Percentiles rank a stretch among this genome's conserved stretches.
Conservation (phyloP, 106 monocot genomes). For the Dioscorea zingiberensis region DNA sequence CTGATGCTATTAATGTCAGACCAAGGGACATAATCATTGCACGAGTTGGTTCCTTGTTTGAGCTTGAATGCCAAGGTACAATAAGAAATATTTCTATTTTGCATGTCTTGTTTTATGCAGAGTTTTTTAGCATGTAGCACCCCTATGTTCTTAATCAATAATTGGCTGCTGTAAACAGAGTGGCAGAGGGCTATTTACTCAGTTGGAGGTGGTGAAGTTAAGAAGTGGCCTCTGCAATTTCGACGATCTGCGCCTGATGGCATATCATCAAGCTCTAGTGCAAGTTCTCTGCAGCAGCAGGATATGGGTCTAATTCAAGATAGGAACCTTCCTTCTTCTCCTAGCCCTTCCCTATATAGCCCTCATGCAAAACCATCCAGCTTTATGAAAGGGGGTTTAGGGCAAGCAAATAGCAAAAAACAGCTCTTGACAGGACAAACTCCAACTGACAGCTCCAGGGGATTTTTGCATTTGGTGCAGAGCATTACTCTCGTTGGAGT, state of each 20-base stretch:
- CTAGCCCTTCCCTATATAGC: constrained; percentile 66
- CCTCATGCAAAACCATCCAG: constrained; percentile 60
- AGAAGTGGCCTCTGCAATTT: constrained; percentile 91
- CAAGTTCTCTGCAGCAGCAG: constrained; percentile 62
- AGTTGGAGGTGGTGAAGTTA: constrained; percentile 88
- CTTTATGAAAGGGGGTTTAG: constrained; percentile 68
- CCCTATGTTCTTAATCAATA: background rate
- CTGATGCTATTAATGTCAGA: constrained; percentile 34
- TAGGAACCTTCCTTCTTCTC: constrained; percentile 70
- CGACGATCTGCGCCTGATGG: constrained; percentile 55
- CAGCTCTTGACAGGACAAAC: constrained; percentile 48
- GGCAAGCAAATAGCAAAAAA: constrained; percentile 59
- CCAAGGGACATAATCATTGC: constrained; percentile 77
- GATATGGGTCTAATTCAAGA: constrained; percentile 74
- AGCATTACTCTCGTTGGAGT: constrained; percentile 82
- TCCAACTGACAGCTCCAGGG: constrained; percentile 44
- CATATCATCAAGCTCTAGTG: constrained; percentile 33
- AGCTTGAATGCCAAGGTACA: constrained; percentile 97
- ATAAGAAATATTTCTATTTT: too few species aligned
- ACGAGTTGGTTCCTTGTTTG: constrained; percentile 83
- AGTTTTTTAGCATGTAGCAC: background rate
- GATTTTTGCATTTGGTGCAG: constrained; percentile 69
- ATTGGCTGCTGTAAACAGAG: constrained; percentile 42
- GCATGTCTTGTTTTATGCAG: background rate
- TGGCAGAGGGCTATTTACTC: constrained; percentile 97